These are phyloP conservation scores for Cerrena zonata DNA, from an alignment of 1,284 basidiomycete genomes.

Conservation along the genomic window DNA sequence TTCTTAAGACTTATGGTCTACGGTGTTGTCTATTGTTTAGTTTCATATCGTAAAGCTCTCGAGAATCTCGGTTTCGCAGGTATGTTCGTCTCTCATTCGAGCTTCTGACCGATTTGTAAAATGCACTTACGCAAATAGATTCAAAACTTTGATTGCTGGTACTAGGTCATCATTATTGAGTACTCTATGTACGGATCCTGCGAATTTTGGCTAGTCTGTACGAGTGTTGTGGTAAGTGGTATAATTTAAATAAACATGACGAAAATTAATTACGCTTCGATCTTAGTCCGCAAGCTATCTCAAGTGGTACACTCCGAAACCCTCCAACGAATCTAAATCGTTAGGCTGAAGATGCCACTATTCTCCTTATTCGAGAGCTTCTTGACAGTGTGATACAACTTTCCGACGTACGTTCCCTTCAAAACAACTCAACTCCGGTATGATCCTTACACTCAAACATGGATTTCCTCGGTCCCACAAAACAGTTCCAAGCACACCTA, in stretches of 20 bases:
- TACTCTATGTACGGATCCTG: constrained; percentile 59
- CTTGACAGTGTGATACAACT: constrained; percentile 74
- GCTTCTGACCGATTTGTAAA: too few species aligned
- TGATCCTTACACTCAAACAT: too few species aligned
- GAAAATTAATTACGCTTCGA: background rate
- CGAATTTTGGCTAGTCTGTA: constrained; percentile 77
- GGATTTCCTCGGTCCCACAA: constrained; percentile 87
- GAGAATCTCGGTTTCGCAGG: constrained; percentile 87
- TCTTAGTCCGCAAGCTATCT: constrained; percentile 83
- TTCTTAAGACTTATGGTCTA: constrained; percentile 94
- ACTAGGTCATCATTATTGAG: constrained; percentile 60
- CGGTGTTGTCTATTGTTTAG: constrained; percentile 88
- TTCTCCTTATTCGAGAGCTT: constrained; percentile 81
- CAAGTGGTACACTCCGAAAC: constrained; percentile 81
- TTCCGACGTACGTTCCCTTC: constrained; percentile 55
- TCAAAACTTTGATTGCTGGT: constrained; percentile 80
- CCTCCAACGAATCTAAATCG: constrained; percentile 86
- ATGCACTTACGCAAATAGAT: constrained; percentile 52
- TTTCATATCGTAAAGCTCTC: constrained; percentile 69
- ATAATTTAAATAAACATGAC: background rate
- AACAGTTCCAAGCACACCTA: constrained; percentile 78
- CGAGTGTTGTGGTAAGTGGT: constrained; percentile 64
- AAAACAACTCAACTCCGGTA: constrained; percentile 26
- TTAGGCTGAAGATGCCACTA: constrained; percentile 89
- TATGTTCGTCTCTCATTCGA: constrained; percentile 21